These are phyloP conservation scores for Tubosaeta sp. DNA, from an alignment of 768 basidiomycete species.

Conservation along the genomic window DNA sequence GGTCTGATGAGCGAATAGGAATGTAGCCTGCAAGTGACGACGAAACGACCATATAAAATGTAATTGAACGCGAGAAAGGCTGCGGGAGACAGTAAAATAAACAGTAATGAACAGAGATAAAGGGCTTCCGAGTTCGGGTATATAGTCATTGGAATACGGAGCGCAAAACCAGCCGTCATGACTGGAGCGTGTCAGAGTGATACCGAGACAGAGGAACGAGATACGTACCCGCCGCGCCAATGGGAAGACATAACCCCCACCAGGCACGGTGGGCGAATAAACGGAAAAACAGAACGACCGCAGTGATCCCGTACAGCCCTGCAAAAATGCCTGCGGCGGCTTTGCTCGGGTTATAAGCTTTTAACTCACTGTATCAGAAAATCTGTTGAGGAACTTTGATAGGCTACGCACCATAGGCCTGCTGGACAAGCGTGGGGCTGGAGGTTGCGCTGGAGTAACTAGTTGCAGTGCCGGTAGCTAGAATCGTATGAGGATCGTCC, in stretches of 20 bases:
- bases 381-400: neutral
- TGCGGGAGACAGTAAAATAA: constrained; percentile 25
- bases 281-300: constrained; percentile 13
- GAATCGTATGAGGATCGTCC: neutral
- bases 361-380: neutral
- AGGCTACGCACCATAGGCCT: neutral
- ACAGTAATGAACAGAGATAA: constrained; percentile 17
- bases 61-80: constrained; percentile 33
- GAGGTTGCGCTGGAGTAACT: constrained; percentile 2
- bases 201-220: neutral
- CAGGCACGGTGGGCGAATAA: constrained; percentile 19
- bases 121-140: constrained; percentile 19
- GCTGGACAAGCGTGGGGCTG: constrained; percentile 8
- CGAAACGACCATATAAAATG: constrained; percentile 29
- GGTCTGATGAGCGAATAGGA: constrained; percentile 24
- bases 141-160: constrained; percentile 16
- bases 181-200: constrained; percentile 12
- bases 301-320: constrained; percentile 17
- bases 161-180: constrained; percentile 17
- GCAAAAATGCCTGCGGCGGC: constrained; percentile 18
- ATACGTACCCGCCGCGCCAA: constrained; percentile 23
- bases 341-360: constrained; percentile 26
- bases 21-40: constrained; percentile 14
- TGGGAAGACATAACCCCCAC: constrained; percentile 32
- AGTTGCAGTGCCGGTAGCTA: constrained; percentile 4